Evolutionary conservation across 208 protist genomes (phyloP), one percentile per base, ranked within the genome.

Genomic region (Wallacemonas collosoma): DNA sequence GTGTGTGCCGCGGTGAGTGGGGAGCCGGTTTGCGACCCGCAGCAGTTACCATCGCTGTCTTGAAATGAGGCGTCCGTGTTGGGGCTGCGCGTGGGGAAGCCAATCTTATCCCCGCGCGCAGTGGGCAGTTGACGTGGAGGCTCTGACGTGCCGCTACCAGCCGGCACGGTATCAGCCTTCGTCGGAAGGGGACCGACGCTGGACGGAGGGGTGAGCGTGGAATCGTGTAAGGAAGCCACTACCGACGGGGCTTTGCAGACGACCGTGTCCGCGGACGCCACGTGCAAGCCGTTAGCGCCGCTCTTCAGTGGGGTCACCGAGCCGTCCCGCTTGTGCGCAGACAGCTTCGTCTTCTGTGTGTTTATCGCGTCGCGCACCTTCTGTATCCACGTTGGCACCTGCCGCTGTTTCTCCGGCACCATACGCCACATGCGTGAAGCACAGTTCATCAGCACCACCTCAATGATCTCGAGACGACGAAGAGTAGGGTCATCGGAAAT

Each of bases 401-500:
- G 39, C 39, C 70, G 72, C 71, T 74, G 58, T 73, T 82, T 80
- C 39, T 74, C 74, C n/a, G 62, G 45, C 36, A 75, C 71, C 50
- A 78, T 48, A 26, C 68, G 68, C 83, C 86, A 91, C 58, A 91
- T 54, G 41, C 90, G 63, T 9, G 75, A 15, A 38, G 86, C 73
- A 55, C 90, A 95, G 66, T 88, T 74, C 9, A 75, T 60, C 54
- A 89, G 55, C 15, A 90, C 82, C 58, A 89, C 68, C 68, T 88
- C 77, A 38, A 89, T 63, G 40, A 95, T 73, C 63, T 89, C 76
- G 1, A 76, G 63, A 14, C 68, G 83, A 35, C 90, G 87, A 44
- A 83, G 50, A 48, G 68, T 51, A 6, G 86, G 76, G 47, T 95
- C 86, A 44, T 95, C 86, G 14, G 75, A 56, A 62, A 95, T 91